A percentile compares a stretch with the other conserved stretches of the same genome.
Conservation (phyloP, 169 alveolate genomes). For the Plasmodium reichenowi region DNA sequence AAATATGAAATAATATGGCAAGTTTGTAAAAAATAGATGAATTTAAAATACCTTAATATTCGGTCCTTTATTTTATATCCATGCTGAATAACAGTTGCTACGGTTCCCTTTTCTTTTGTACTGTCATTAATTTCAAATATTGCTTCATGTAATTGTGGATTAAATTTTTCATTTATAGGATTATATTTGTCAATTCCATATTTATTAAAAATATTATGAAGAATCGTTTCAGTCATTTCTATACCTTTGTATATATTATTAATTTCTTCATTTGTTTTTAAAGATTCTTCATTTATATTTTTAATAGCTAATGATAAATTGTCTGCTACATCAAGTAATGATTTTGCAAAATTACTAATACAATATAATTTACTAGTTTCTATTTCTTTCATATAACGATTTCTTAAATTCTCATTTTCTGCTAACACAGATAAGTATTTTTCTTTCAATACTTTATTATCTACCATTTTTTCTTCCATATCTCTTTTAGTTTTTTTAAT, state of each 20-base stretch:
- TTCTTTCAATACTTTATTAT: slow-evolving; percentile 80
- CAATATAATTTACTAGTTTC: slow-evolving; percentile 88
- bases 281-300: slow-evolving; percentile 76
- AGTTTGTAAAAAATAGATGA: slow-evolving; percentile 15
- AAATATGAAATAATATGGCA: background rate
- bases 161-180: slow-evolving; percentile 90
- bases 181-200: slow-evolving; percentile 89
- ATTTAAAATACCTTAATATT: slow-evolving; percentile 86
- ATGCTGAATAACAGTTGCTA: slow-evolving; percentile 90
- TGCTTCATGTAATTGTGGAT: slow-evolving; percentile 95
- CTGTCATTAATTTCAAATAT: slow-evolving; percentile 90
- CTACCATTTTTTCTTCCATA: slow-evolving; percentile 78
- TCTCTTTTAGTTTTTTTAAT: slow-evolving; percentile 68
- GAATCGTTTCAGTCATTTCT: slow-evolving; percentile 89
- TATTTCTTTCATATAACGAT: slow-evolving; percentile 84
- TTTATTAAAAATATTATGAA: slow-evolving; percentile 89
- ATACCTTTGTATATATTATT: slow-evolving; percentile 86
- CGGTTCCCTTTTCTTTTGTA: slow-evolving; percentile 86
- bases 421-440: slow-evolving; percentile 87
- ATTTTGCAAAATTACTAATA: slow-evolving; percentile 91
- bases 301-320: slow-evolving; percentile 88
- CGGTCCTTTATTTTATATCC: slow-evolving; percentile 94
- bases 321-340: slow-evolving; percentile 92
- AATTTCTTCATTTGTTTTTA: slow-evolving; percentile 75
- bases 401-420: slow-evolving; percentile 88